Evolutionary conservation across 225 moss, liverwort and hornwort genomes (phyloP).

Genomic region (Neckera pumila): DNA sequence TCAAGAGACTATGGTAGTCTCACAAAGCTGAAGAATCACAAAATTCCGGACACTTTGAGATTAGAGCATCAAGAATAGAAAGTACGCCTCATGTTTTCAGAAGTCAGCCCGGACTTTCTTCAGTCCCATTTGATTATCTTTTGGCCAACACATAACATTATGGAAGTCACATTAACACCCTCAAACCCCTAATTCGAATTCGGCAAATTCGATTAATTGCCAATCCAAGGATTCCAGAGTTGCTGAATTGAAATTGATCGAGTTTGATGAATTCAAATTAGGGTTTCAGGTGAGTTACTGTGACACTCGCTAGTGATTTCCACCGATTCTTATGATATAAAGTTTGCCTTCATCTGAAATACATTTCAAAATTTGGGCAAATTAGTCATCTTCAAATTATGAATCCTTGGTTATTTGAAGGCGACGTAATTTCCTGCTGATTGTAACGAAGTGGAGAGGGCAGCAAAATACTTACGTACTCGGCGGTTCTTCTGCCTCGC

Average conservation of each 20-base stretch:
- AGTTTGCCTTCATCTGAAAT: background rate
- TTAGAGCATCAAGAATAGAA: background rate
- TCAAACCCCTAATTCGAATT: background rate
- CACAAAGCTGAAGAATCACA: background rate
- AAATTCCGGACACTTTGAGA: background rate
- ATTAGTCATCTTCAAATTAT: background rate
- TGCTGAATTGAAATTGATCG: background rate
- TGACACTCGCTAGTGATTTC: background rate
- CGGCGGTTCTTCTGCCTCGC: conserved; percentile 65
- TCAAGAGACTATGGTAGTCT: background rate
- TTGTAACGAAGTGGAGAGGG: background rate
- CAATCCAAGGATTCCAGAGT: background rate
- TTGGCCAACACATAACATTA: background rate
- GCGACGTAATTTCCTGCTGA: background rate
- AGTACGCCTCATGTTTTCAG: background rate
- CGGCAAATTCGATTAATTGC: no score
- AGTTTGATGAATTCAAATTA: background rate
- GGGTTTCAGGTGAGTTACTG: background rate
- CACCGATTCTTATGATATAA: background rate
- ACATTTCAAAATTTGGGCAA: background rate
- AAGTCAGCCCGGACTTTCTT: background rate
- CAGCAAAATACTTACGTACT: conserved; percentile 29
- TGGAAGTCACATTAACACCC: background rate
- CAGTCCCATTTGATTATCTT: background rate
- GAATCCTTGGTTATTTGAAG: background rate